Evolutionary conservation across 345 rosid genomes (phyloP), one percentile per base, ranked within the genome.

Genomic region (Boechera retrofracta): DNA sequence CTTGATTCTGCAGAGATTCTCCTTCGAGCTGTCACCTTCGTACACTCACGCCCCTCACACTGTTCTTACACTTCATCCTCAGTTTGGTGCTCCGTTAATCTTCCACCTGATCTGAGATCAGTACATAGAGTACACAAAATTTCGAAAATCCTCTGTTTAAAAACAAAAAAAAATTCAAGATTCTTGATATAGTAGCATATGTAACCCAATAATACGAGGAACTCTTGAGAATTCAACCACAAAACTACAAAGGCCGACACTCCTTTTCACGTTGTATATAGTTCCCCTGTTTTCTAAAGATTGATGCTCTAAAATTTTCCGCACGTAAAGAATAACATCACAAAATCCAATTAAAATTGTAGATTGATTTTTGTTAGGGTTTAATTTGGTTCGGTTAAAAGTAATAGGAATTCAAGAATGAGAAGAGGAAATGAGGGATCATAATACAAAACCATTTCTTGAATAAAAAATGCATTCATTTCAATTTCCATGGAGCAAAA

Each of bases 11-110:
- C 85, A 74, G 55, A 78, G 75, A 33, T 87, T 85, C 74, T 80
- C 82, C 1, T 77, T 89, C 10, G 76, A 84, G 63, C 82, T 87
- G 21, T 85, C 91, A 15, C 84, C 90, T 0, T 38, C 82, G 0
- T 80, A 89, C 58, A 75, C 74, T 28, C 90, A 86, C 56, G 77
- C 87, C 10, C 91, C 90, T 3, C 24, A 10, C 13, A 32, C 58
- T 9, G n/a, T 79, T 64, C 4, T 82, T 28, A 83, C 85, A 57
- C 52, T 86, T 55, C 80, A 77, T 4, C 87, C 88, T 4, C 83
- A 85, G 39, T 76, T 68, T 44, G 90, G 93, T 36, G 81, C 83
- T 73, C 85, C 82, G 0, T 38, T 89, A 41, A 79, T 81, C 76
- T 54, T 87, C 10, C 80, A 33, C 41, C 66, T 64, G 67, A 35